Evolutionary conservation across 345 rosid species (phyloP).

Genomic region (Gossypium australe): DNA sequence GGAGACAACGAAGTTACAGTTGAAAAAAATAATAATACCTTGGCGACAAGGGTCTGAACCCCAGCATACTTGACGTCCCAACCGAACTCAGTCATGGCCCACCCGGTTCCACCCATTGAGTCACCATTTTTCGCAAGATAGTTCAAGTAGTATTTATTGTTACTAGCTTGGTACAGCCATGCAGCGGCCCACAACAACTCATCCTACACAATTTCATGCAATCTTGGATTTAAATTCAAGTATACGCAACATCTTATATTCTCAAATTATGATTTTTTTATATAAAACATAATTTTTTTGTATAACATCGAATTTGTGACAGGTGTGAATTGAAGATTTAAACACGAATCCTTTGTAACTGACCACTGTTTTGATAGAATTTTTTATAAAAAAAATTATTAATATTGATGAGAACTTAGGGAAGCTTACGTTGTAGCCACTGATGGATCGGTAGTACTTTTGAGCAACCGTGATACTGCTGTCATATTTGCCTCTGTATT

Average conservation of each 20-base stretch:
- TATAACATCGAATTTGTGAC: no score
- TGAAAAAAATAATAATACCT: slow-evolving; percentile 35
- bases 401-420: neutral
- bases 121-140: slow-evolving; percentile 85
- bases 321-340: no score
- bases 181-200: slow-evolving; percentile 98
- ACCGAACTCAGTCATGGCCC: slow-evolving; percentile 91
- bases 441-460: slow-evolving; percentile 77
- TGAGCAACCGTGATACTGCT: slow-evolving; percentile 79
- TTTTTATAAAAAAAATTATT: no score
- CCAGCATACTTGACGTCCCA: slow-evolving; percentile 99
- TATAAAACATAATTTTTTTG: no score
- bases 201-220: slow-evolving; percentile 40
- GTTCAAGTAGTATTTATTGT: slow-evolving; percentile 64
- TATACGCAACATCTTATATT: no score
- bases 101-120: slow-evolving; percentile 83
- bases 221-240: neutral
- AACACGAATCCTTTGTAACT: no score
- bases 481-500: slow-evolving; percentile 94
- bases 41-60: slow-evolving; percentile 87
- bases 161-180: slow-evolving; percentile 85
- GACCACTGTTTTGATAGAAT: no score
- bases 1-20: neutral
- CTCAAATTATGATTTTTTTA: no score
- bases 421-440: slow-evolving; percentile 78